Conservation (phyloP, 1,139 yeast genomes). For the Zygoascus sp. region DNA sequence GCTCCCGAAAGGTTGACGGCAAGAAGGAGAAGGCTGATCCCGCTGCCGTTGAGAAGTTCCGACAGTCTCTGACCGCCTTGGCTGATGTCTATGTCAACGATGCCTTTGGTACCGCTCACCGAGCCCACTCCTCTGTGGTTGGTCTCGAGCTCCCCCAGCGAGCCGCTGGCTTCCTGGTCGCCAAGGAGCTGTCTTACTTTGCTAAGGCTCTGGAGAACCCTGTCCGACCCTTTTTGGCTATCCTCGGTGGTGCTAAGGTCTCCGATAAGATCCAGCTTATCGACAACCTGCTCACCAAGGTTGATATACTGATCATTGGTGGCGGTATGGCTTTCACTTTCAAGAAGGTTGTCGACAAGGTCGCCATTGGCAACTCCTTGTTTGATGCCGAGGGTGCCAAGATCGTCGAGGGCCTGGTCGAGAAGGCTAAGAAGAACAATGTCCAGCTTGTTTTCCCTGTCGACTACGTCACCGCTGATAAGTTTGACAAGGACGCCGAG, state of each 20-base stretch:
- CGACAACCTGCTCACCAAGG: constrained; percentile 94
- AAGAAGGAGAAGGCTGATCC: constrained; percentile 84
- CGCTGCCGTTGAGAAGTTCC: constrained; percentile 77
- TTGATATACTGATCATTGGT: constrained; percentile 85
- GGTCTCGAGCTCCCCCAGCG: constrained; percentile 89
- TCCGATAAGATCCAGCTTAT: constrained; percentile 96
- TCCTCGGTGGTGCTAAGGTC: constrained; percentile 98
- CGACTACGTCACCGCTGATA: constrained; percentile 91
- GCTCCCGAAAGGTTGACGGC: constrained; percentile 85
- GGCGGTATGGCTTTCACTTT: constrained; percentile 99
- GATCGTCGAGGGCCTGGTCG: constrained; percentile 82
- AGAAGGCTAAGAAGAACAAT: constrained; percentile 89
- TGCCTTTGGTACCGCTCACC: constrained; percentile 98
- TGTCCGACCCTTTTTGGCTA: constrained; percentile 93
- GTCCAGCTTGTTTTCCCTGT: constrained; percentile 90
- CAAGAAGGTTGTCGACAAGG: constrained; percentile 82
- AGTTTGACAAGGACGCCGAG: constrained; percentile 84
- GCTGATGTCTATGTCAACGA: constrained; percentile 97
- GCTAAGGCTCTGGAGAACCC: constrained; percentile 98
- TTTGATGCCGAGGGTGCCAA: constrained; percentile 90
- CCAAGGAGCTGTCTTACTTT: constrained; percentile 92
- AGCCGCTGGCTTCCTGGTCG: constrained; percentile 96
- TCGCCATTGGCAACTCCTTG: constrained; percentile 81
- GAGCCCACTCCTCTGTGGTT: constrained; percentile 98
- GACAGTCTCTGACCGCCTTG: constrained; percentile 76